Evolutionary conservation across 192 early-diverging fungal genomes (phyloP).

Genomic region (Dissophora ornata): DNA sequence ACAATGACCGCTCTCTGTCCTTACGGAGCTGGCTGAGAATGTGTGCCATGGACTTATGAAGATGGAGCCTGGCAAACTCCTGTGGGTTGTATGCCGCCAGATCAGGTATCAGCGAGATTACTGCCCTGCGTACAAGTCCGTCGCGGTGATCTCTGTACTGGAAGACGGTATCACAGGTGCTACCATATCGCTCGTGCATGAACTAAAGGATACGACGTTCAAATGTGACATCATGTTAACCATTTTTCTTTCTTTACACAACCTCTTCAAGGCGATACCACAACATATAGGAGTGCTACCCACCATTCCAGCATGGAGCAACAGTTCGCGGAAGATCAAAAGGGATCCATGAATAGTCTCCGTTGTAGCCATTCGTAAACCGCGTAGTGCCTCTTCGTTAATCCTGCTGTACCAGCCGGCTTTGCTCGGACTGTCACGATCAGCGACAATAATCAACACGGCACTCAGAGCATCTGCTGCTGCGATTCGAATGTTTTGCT

Average conservation of each 20-base stretch:
- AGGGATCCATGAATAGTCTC: slow-evolving; percentile 91
- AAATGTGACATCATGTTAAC: too few relatives aligned
- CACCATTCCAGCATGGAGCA: slow-evolving; percentile 85
- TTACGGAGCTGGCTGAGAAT: slow-evolving; percentile 79
- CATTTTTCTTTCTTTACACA: too few relatives aligned
- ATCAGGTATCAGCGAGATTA: slow-evolving; percentile 84
- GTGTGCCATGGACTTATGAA: slow-evolving; percentile 79
- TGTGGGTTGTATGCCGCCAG: slow-evolving; percentile 83
- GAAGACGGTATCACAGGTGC: slow-evolving; percentile 81
- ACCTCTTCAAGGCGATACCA: too few relatives aligned
- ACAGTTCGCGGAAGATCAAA: slow-evolving; percentile 81
- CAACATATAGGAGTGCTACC: too few relatives aligned
- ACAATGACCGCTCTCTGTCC: slow-evolving; percentile 70
- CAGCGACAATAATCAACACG: slow-evolving; percentile 81
- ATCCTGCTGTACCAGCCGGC: slow-evolving; percentile 80
- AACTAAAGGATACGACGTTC: too few relatives aligned
- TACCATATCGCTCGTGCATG: slow-evolving; percentile 83
- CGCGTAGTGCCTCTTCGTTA: slow-evolving; percentile 84
- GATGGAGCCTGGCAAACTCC: slow-evolving; percentile 75
- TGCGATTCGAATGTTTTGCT: slow-evolving; percentile 77
- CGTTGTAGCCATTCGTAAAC: slow-evolving; percentile 72
- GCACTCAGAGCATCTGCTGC: slow-evolving; percentile 85
- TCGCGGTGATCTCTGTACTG: slow-evolving; percentile 83
- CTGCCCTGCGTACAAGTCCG: slow-evolving; percentile 80
- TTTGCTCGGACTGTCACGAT: slow-evolving; percentile 75